Evolutionary conservation across 1,139 yeast species (phyloP).

Genomic region (Blastobotrys ciferrii): DNA sequence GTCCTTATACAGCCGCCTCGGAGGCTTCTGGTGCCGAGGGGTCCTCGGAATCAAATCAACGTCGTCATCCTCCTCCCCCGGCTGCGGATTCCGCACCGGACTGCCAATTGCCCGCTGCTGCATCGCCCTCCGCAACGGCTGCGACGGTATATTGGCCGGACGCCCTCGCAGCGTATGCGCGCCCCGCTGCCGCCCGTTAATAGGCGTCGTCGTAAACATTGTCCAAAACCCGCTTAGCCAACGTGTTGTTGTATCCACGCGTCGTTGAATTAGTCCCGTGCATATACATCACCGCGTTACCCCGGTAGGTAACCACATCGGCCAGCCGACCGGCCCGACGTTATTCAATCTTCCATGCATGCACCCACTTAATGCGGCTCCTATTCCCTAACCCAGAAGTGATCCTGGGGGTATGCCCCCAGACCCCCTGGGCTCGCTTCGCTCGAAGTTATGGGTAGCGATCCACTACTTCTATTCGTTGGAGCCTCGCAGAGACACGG

Average conservation of each 20-base stretch:
- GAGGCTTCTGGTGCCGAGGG: slow-evolving; percentile 6
- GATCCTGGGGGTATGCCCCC: no score
- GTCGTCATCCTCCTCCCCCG: slow-evolving; percentile 12
- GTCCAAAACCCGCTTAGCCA: not conserved
- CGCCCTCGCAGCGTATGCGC: slow-evolving; percentile 14
- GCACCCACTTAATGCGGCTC: no score
- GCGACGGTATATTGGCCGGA: slow-evolving; percentile 19
- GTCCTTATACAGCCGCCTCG: slow-evolving; percentile 6
- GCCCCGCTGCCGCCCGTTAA: slow-evolving; percentile 17
- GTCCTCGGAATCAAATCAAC: slow-evolving; percentile 12
- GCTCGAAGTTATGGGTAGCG: no score
- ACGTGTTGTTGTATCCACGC: not conserved
- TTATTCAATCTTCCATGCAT: no score
- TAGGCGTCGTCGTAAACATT: slow-evolving; percentile 20
- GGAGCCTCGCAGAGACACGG: no score
- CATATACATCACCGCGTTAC: no score
- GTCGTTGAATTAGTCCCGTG: no score
- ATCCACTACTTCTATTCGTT: no score
- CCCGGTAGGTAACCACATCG: no score
- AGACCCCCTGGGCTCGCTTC: no score
- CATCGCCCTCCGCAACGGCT: slow-evolving; percentile 12
- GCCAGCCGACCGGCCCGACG: no score
- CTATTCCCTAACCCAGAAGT: no score
- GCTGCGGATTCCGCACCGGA: not conserved
- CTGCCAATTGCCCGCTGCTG: slow-evolving; percentile 5